phyloP scores from a whole-genome alignment of 257 asterid genomes.

The Jaltomata sinuosa region DNA sequence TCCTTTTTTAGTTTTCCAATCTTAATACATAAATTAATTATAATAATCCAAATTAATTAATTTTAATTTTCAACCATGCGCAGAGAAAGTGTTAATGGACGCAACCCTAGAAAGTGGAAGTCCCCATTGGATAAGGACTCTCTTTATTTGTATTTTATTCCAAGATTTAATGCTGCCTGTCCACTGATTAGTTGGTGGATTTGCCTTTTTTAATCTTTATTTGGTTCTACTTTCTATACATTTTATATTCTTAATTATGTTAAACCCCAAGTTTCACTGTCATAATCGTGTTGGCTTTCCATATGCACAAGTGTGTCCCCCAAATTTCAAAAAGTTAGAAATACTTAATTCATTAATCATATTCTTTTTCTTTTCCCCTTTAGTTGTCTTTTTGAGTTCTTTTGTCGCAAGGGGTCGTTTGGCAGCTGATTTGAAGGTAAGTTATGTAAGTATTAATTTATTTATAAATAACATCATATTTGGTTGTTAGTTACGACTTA shows the following conservation, averaged over 20 bases:
- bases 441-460: background rate
- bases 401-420: background rate
- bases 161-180: constrained; percentile 13
- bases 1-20: background rate
- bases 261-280: constrained; percentile 9
- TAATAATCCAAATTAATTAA: background rate
- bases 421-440: background rate
- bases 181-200: constrained; percentile 36
- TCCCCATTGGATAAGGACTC: constrained; percentile 11
- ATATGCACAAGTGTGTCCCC: background rate
- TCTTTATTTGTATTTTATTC: background rate
- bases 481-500: background rate
- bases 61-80: background rate
- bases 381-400: background rate
- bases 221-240: background rate
- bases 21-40: background rate
- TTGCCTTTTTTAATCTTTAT: constrained; percentile 9
- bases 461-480: background rate
- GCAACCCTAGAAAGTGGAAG: constrained; percentile 35
- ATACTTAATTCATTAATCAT: background rate
- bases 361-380: background rate
- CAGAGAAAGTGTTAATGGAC: constrained; percentile 5
- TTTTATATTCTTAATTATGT: background rate
- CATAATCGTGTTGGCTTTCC: constrained; percentile 23
- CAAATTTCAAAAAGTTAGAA: background rate